A percentile compares a stretch with the other conserved stretches of the same genome.
Conservation (phyloP, 306 rosid genomes). For the Vicia faba region DNA sequence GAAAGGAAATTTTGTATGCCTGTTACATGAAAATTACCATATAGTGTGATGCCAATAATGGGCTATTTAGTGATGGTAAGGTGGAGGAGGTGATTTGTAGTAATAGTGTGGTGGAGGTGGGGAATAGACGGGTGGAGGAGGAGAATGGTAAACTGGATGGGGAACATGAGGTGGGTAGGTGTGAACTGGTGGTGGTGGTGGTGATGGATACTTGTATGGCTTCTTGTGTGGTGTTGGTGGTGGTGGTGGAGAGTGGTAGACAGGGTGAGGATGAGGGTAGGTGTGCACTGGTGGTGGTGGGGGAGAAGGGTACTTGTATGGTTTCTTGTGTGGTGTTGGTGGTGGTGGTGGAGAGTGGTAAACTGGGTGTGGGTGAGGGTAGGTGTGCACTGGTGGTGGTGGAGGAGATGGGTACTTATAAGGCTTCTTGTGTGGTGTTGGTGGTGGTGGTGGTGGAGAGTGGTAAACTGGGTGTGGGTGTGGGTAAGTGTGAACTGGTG, state of each 20-base stretch:
- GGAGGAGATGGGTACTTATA: too few relatives aligned
- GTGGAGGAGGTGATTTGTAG: conserved; percentile 67
- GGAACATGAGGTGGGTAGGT: conserved; percentile 26
- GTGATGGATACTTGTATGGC: conserved; percentile 15
- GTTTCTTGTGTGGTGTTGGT: conserved; percentile 18
- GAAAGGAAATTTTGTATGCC: neutral
- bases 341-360: conserved; percentile 35
- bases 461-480: too few relatives aligned
- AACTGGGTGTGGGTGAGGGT: conserved; percentile 12
- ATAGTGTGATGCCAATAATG: conserved; percentile 2
- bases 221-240: conserved; percentile 19
- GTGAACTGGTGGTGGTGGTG: conserved; percentile 29
- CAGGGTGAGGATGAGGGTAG: conserved; percentile 14
- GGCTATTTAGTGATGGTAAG: conserved; percentile 57
- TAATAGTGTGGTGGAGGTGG: conserved; percentile 59
- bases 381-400: conserved; percentile 5
- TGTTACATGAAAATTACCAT: conserved; percentile 42
- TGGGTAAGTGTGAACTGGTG: too few relatives aligned
- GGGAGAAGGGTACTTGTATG: neutral
- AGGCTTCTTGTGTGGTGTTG: too few relatives aligned
- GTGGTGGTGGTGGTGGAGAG: too few relatives aligned
- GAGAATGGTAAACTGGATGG: conserved; percentile 38
- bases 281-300: conserved; percentile 30
- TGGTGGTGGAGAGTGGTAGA: conserved; percentile 34
- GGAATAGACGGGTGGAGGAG: conserved; percentile 47